Conservation (phyloP, 2,329 filamentous ascomycete species). For the Westerdykella ornata region DNA sequence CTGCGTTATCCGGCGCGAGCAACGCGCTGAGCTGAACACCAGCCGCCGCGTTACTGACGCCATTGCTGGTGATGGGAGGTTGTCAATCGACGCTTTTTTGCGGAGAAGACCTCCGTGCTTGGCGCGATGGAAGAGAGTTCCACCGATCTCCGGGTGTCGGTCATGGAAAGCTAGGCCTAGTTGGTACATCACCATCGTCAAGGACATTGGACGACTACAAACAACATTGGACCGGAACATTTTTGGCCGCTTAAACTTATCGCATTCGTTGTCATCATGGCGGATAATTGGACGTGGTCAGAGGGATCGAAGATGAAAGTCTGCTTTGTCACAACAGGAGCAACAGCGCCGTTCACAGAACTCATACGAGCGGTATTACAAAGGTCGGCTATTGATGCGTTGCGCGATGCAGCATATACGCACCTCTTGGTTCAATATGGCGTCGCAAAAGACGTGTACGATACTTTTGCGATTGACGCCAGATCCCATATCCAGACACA, state of each 20-base stretch:
- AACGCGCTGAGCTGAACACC: constrained; percentile 26
- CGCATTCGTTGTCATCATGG: constrained; percentile 7
- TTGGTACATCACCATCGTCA: not conserved
- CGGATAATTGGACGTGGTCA: constrained; percentile 17
- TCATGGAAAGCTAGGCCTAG: not conserved
- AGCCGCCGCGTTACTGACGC: constrained; percentile 32
- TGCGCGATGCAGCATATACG: constrained; percentile 58
- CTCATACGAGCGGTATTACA: constrained; percentile 63
- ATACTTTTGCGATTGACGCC: constrained; percentile 21
- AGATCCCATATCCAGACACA: constrained; percentile 9
- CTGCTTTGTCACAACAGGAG: constrained; percentile 87
- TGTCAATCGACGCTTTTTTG: constrained; percentile 29
- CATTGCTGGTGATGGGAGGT: constrained; percentile 23
- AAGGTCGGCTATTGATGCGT: constrained; percentile 54
- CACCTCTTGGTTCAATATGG: constrained; percentile 77
- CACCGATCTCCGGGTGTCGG: constrained; percentile 10
- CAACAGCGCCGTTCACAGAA: constrained; percentile 73
- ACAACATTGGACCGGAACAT: not conserved
- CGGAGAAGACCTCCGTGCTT: constrained; percentile 18
- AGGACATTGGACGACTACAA: not conserved
- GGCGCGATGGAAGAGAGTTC: constrained; percentile 19
- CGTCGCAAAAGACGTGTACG: constrained; percentile 52
- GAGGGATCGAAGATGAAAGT: constrained; percentile 30
- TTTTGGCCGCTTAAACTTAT: not conserved
- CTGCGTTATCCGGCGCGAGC: constrained; percentile 19